Percentiles rank a stretch among this genome's conserved stretches.
Conservation (phyloP, 495 filamentous ascomycete species). For the Aspergillus incahuasiensis region DNA sequence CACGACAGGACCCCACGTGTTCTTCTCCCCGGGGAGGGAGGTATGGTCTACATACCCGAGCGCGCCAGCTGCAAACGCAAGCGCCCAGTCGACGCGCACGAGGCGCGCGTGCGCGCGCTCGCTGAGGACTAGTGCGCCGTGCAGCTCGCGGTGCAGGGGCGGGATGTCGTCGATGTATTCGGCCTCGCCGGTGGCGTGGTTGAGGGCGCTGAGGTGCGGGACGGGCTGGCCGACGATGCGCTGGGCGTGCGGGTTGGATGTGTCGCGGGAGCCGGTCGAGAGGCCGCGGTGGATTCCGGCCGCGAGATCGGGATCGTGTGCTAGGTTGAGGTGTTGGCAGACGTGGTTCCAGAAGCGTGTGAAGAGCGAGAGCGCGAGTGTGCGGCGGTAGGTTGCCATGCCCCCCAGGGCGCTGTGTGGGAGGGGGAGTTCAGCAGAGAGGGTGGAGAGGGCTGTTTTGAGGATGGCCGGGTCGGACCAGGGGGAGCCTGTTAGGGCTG, state of each 20-base stretch:
- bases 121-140: constrained; percentile 79
- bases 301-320: constrained; percentile 44
- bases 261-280: constrained; percentile 51
- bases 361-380: constrained; percentile 80
- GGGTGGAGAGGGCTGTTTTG: constrained; percentile 73
- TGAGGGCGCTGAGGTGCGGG: constrained; percentile 83
- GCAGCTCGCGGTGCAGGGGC: constrained; percentile 76
- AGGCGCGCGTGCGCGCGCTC: constrained; percentile 86
- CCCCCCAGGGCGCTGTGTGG: constrained; percentile 83
- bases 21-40: constrained; percentile 66
- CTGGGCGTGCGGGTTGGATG: constrained; percentile 47
- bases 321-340: constrained; percentile 43
- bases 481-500: constrained; percentile 65
- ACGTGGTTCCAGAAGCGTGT: constrained; percentile 78
- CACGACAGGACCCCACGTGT: constrained; percentile 85
- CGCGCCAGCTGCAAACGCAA: constrained; percentile 69
- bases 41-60: constrained; percentile 69
- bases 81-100: constrained; percentile 63
- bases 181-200: constrained; percentile 88
- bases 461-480: constrained; percentile 72
- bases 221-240: constrained; percentile 74
- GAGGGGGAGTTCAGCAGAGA: constrained; percentile 79
- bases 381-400: constrained; percentile 94
- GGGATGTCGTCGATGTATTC: constrained; percentile 97
- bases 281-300: constrained; percentile 55